phyloP scores from a whole-genome alignment of 139 green algal genomes.

The Chlamydomonas applanata region DNA sequence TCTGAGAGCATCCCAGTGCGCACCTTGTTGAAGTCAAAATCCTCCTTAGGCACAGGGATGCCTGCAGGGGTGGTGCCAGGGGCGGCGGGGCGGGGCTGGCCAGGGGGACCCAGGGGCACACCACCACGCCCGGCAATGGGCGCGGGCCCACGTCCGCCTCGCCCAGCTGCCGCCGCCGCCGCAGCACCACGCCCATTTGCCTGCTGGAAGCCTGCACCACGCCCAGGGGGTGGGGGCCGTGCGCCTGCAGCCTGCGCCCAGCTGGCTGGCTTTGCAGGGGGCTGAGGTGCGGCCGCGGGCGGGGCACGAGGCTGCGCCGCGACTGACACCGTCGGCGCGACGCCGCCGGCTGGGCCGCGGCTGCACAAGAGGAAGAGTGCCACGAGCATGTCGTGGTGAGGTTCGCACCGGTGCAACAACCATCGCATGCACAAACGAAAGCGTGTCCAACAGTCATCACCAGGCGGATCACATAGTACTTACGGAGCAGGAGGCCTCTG shows the following conservation, averaged over 20 bases:
- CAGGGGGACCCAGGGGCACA: slow-evolving; percentile 5
- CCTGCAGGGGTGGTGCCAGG: slow-evolving; percentile 25
- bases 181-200: neutral
- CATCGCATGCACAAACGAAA: neutral
- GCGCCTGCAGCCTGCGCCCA: slow-evolving; percentile 28
- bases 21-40: slow-evolving; percentile 81
- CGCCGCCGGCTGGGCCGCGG: slow-evolving; percentile 6
- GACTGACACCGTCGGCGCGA: slow-evolving; percentile 24
- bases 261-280: slow-evolving; percentile 25
- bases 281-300: slow-evolving; percentile 4
- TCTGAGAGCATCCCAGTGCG: neutral
- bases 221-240: neutral
- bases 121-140: neutral
- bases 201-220: neutral
- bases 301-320: slow-evolving; percentile 14
- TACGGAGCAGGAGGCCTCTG: slow-evolving; percentile 13
- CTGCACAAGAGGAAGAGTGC: too few relatives aligned
- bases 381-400: too few relatives aligned
- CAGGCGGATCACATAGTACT: neutral
- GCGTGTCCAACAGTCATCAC: neutral
- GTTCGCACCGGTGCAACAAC: neutral
- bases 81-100: slow-evolving; percentile 7
- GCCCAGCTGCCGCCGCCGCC: neutral
- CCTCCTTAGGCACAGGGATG: slow-evolving; percentile 70
- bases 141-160: neutral